Evolutionary conservation across 2,329 filamentous ascomycete genomes (phyloP), one percentile per base, ranked within the genome.

Genomic region (Hortaea sp.): DNA sequence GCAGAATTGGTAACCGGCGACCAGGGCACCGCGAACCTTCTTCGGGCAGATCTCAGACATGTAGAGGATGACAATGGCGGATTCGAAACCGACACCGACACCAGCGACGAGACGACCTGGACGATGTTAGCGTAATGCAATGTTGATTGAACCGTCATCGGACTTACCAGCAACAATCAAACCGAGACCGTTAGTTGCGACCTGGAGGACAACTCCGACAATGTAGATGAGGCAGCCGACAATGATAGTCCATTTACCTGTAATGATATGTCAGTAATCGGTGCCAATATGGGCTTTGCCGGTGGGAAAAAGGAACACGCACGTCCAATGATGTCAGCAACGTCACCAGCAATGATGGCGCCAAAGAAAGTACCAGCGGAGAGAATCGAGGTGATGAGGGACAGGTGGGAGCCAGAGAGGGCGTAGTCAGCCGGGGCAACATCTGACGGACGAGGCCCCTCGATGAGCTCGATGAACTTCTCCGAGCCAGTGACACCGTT

Each of bases 1-100:
- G 65, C 81, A 87, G 73, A 88, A 88, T 63, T 89, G 85, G 71
- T 89, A 89, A 4, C 83, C 84, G 1, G 83, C 79, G n/a, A 90
- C 85, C 43, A 89, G 76, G 46, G 84, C 81, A 61, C 85, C 85
- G 60, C 85, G 79, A 53, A 92, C 82, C 48, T 63, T 62, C 41
- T 50, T 47, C 9, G 60, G 61, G 56, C 54, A 66, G 62, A 89
- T 86, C 69, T 89, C 86, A 42, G 82, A 87, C 85, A 92, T 90
- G 77, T 92, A 89, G 50, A 88, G 73, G 61, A 88, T 86, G 66
- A 88, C 81, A 58, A 88, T 81, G 58, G 85, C 83, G 6, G 83
- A 87, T 56, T 85, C 83, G 63, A 88, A 88, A 61, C 85, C 85
- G 58, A 88, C 84, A 73, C 85, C 85, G 47, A 88, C 64, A 64